phyloP scores from a whole-genome alignment of 805 yeast species.

The Hemisphaericaspora nanyangensis region DNA sequence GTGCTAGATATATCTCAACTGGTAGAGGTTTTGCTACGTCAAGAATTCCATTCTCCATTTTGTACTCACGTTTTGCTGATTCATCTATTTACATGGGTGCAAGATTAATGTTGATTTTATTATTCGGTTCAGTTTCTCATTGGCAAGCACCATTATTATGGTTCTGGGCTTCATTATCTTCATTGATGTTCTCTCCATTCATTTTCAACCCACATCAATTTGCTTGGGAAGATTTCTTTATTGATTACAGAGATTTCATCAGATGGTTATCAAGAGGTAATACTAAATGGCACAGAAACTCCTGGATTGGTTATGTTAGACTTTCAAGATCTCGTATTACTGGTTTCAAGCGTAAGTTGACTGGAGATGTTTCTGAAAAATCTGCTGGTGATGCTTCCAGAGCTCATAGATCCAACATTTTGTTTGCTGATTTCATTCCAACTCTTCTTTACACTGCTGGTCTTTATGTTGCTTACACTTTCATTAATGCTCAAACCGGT shows the following conservation, averaged over 20 bases:
- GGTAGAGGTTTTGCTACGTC: slow-evolving; percentile 81
- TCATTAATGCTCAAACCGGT: slow-evolving; percentile 84
- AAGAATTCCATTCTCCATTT: slow-evolving; percentile 59
- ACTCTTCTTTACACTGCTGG: slow-evolving; percentile 69
- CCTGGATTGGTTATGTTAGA: slow-evolving; percentile 84
- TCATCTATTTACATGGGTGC: slow-evolving; percentile 84
- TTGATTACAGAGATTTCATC: slow-evolving; percentile 92
- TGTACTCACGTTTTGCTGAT: slow-evolving; percentile 70
- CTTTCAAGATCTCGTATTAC: slow-evolving; percentile 83
- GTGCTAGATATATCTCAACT: slow-evolving; percentile 78
- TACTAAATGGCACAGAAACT: slow-evolving; percentile 82
- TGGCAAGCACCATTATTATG: slow-evolving; percentile 94
- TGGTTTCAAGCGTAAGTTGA: slow-evolving; percentile 77
- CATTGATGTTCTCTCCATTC: slow-evolving; percentile 89
- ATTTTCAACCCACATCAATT: slow-evolving; percentile 97
- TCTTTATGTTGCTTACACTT: slow-evolving; percentile 74
- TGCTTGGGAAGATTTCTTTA: slow-evolving; percentile 91
- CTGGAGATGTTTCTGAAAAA: slow-evolving; percentile 65
- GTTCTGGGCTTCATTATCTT: slow-evolving; percentile 94
- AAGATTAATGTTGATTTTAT: slow-evolving; percentile 65
- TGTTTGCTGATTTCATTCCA: slow-evolving; percentile 75
- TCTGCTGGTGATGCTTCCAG: slow-evolving; percentile 67
- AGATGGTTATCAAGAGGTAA: slow-evolving; percentile 91
- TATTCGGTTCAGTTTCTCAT: slow-evolving; percentile 69
- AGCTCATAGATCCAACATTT: slow-evolving; percentile 72